These are phyloP conservation scores for Citrus medica DNA, from an alignment of 345 rosid genomes.

Conservation along the genomic window DNA sequence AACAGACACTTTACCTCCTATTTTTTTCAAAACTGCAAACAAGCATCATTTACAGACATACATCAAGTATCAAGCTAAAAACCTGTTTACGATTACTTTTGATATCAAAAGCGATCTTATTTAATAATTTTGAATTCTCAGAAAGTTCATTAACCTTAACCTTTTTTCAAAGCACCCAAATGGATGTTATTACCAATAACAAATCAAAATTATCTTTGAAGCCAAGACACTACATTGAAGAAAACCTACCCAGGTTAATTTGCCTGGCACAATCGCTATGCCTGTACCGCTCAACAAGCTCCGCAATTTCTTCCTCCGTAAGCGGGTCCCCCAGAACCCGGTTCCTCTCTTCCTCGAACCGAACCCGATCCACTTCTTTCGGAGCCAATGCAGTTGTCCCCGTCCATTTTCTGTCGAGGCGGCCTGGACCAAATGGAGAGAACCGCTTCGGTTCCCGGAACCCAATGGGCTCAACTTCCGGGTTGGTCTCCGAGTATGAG, in stretches of 20 bases:
- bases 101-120: not conserved
- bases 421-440: conserved; percentile 89
- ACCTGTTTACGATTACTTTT: not conserved
- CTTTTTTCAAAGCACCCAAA: not conserved
- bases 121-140: not conserved
- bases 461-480: conserved; percentile 59
- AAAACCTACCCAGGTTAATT: conserved; percentile 65
- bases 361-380: conserved; percentile 28
- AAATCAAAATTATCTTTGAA: not conserved
- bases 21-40: not conserved
- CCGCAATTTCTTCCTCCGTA: conserved; percentile 60
- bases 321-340: conserved; percentile 59
- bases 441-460: conserved; percentile 85
- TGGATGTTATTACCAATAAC: not conserved
- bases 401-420: conserved; percentile 76
- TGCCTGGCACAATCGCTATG: conserved; percentile 81
- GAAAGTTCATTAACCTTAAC: not conserved
- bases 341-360: conserved; percentile 46
- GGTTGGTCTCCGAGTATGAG: conserved; percentile 74
- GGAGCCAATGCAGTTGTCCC: conserved; percentile 62
- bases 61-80: not conserved
- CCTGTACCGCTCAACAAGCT: conserved; percentile 75
- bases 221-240: not conserved
- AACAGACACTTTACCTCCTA: not conserved
- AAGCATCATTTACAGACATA: not conserved